Evolutionary conservation across 1,139 yeast species (phyloP).

Genomic region (Kluyveromyces sp.): DNA sequence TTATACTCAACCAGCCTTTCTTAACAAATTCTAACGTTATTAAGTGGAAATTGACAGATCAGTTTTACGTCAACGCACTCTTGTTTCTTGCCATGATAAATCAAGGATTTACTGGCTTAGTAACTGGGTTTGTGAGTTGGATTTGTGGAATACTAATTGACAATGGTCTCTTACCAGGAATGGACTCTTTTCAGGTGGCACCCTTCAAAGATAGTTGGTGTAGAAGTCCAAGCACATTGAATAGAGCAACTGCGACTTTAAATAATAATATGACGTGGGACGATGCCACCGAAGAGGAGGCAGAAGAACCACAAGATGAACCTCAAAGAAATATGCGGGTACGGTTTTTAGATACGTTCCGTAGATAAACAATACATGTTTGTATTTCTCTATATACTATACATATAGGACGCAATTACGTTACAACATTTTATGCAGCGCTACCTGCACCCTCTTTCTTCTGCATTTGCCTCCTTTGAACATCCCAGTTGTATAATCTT

Average conservation of each 20-base stretch:
- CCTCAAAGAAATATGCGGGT: slow-evolving; percentile 28
- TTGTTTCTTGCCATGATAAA: slow-evolving; percentile 20
- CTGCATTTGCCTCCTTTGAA: slow-evolving; percentile 56
- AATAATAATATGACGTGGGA: slow-evolving; percentile 4
- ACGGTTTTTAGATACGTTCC: slow-evolving; percentile 28
- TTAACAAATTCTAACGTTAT: slow-evolving; percentile 13
- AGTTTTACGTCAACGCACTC: slow-evolving; percentile 22
- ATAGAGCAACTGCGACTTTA: not conserved
- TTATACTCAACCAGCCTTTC: slow-evolving; percentile 21
- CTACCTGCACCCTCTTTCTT: slow-evolving; percentile 37
- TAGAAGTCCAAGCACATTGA: slow-evolving; percentile 5
- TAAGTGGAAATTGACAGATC: slow-evolving; percentile 25
- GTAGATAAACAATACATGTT: slow-evolving; percentile 11
- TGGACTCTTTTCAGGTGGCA: slow-evolving; percentile 21
- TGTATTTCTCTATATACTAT: not conserved
- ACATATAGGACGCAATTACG: not conserved
- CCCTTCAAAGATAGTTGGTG: slow-evolving; percentile 7
- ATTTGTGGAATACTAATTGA: slow-evolving; percentile 27
- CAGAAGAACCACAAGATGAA: slow-evolving; percentile 20
- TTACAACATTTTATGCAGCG: slow-evolving; percentile 24
- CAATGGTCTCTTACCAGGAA: slow-evolving; percentile 24
- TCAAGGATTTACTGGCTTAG: slow-evolving; percentile 24
- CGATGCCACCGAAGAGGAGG: slow-evolving; percentile 14
- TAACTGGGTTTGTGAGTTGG: slow-evolving; percentile 26
- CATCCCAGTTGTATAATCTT: slow-evolving; percentile 92